Evolutionary conservation across 306 rosid species (phyloP).

Genomic region (Argentina anserina): DNA sequence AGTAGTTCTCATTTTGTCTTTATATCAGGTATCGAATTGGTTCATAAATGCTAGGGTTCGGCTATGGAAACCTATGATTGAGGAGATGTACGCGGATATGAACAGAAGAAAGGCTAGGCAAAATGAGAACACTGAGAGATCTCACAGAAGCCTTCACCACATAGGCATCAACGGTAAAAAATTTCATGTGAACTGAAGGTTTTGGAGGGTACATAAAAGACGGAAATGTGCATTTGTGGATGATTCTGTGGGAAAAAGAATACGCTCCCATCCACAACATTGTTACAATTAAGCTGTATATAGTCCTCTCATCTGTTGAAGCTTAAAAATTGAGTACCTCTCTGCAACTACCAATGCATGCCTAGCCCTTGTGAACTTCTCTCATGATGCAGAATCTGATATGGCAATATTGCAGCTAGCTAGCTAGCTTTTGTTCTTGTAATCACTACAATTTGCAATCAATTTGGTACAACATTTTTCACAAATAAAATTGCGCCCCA

Average conservation of each 20-base stretch:
- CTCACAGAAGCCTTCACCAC: conserved; percentile 24
- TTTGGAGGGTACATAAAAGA: conserved; percentile 2
- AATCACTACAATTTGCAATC: background rate
- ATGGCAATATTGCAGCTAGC: background rate
- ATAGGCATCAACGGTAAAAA: conserved; percentile 35
- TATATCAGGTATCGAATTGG: conserved; percentile 81
- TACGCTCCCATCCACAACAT: background rate
- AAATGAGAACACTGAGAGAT: conserved; percentile 36
- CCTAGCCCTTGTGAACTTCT: background rate
- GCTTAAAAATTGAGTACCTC: background rate
- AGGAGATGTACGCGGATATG: conserved; percentile 94
- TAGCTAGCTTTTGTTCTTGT: background rate
- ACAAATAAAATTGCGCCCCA: background rate
- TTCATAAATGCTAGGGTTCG: conserved; percentile 92
- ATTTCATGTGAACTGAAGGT: conserved; percentile 38
- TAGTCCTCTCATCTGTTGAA: background rate
- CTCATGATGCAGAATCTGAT: background rate
- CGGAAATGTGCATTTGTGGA: background rate
- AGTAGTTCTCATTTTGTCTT: background rate
- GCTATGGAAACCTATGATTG: conserved; percentile 95
- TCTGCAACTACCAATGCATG: background rate
- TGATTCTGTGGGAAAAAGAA: background rate
- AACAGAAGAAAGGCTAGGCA: conserved; percentile 52
- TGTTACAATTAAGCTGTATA: conserved; percentile 5
- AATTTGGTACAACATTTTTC: background rate